Base-by-base conservation (phyloP, 768 basidiomycete species). In the Phlebiopsis flavidoalba region DNA sequence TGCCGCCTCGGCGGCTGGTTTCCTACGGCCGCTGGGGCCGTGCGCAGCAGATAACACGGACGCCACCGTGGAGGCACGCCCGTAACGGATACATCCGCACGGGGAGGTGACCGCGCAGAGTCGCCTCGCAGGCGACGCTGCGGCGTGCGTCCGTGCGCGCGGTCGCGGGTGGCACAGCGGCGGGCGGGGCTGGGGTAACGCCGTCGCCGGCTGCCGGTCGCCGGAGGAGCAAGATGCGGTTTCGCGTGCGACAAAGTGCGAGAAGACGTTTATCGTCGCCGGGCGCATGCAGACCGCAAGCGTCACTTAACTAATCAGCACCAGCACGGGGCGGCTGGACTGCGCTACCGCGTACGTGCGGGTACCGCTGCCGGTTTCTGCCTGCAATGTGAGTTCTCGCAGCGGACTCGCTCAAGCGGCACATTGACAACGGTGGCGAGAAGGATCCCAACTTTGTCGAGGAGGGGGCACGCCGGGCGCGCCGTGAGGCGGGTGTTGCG, bases 211-310 rank as follows among this genome's bases (percentile, higher is more conserved):
- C 55, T 3, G 55, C 3, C 4, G 40, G 40, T 3, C 40, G 40
- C 4, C 2, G 8, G 12, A 2, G n/a, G 17, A 24, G 36, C 33
- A 17, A 19, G 21, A 31, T 53, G 68, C 83, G 88, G 43, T n/a
- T 89, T 80, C 75, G 77, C 80, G 59, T 92, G 90, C 74, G 83
- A 87, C 60, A 80, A n/a, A 82, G 64, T 92, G 90, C 71, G 85
- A 85, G 56, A 87, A 88, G 73, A 87, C 88, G 24, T 92, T 92
- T 71, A 89, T 88, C 36, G n/a, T n/a, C n/a, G n/a, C n/a, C n/a
- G n/a, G n/a, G n/a, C 83, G 90, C 63, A 80, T 86, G 60, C 89
- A 91, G 90, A 93, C 73, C 83, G 88, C 64, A 89, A 91, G 74
- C 82, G 90, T 63, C 90, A 93, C 73, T 6, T n/a, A n/a, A n/a